Evolutionary conservation across 1,284 basidiomycete genomes (phyloP), one percentile per base, ranked within the genome.

Genomic region (Cryptococcus depauperatus): DNA sequence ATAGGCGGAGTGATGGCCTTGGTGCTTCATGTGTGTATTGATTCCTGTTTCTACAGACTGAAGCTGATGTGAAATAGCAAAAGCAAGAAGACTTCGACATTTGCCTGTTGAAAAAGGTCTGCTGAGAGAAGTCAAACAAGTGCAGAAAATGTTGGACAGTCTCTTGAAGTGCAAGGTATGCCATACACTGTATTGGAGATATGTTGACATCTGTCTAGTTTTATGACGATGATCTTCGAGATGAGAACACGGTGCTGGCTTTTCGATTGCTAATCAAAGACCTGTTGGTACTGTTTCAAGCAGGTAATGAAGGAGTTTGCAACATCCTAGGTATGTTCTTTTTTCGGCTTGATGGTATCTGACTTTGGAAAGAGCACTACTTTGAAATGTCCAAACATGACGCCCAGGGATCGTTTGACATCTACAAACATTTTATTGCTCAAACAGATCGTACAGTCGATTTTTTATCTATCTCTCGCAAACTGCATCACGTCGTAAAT

Each of bases 381-480:
- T 97, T 98, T 64, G 93, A 97, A 65, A 98, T 98, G 95, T 89
- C 90, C 3, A 84, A 87, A 56, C 72, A 83, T 19, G 93, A 98
- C 66, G 95, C 93, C 0, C 75, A 80, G 44, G 81, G 85, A 29
- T 85, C 95, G 2, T 79, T 98, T 27, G 74, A 76, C 26, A 83
- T 97, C 52, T 99, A 99, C 74, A 86, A 89, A 49, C 80, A 84
- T 52, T 99, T 99, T 71, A 95, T 91, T 73, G 82, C 81, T 50
- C 90, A 98, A 68, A 92, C 93, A 0, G 91, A 97, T 64, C 78
- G 77, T 42, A 91, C 97, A 2, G 89, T 96, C 4, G 91, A 96
- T 62, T 99, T 84, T 64, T 79, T 99, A 19, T 82, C 82, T n/a
- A 82, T 93, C 25, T 90, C 93, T 6, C 85, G 82, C 71, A 92